Evolutionary conservation across 106 monocot species (phyloP), one percentile per base, ranked within the genome.

Genomic region (Dendrobium nobile): DNA sequence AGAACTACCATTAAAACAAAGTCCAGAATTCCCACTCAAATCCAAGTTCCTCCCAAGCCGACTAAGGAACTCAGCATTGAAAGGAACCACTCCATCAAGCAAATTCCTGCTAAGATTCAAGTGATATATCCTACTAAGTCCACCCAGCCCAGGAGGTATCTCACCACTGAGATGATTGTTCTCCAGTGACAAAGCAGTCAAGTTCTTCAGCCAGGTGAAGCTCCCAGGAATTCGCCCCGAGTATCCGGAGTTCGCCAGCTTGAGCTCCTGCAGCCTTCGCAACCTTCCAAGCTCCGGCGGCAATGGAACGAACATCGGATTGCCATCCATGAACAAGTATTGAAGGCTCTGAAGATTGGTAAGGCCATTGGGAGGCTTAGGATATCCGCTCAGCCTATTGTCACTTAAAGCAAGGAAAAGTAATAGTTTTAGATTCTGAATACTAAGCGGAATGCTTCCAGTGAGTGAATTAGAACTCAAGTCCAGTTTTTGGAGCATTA

Each of bases 11-110:
- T 70, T 75, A 26, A 91, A 28, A 72, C 96, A 96, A 41, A 96
- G 87, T 18, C 88, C 91, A 0, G 91, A 47, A 72, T 96, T 96
- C 41, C 87, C 93, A 56, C 89, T 91, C 84, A 96, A 79, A 81
- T 96, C 96, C 79, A 96, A 73, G 74, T 93, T 96, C 82, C 84
- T 85, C 22, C 96, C 93, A n/a, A 96, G 88, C 80, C 96, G 88
- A 41, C 75, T 73, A 8, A 93, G 59, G 77, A 96, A 96, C 6
- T 61, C 81, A n/a, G 44, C 78, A 59, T 78, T 73, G 77, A 96
- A 96, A 19, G 93, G 93, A 47, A 93, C 91, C 2, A 86, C 88
- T 2, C 96, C 96, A 54, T 58, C 81, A 41, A 96, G 72, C 85
- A 81, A 73, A 70, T 96, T 96, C 83, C 89, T 85, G 85, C 96